phyloP scores from a whole-genome alignment of 805 yeast species.

The Cyberlindnera euphorbiiphila region DNA sequence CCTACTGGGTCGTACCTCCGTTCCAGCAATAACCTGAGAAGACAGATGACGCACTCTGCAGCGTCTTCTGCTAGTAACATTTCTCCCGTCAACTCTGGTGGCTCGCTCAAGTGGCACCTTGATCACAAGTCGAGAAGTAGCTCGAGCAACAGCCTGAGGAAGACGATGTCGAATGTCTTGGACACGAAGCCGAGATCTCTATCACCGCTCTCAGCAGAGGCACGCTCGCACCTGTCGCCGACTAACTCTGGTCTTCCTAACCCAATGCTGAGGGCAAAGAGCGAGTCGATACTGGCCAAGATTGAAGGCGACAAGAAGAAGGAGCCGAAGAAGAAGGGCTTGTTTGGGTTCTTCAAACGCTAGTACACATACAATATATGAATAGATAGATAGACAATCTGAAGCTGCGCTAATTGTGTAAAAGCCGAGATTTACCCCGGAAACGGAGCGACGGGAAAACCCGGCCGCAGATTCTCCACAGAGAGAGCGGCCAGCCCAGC shows the following conservation, averaged over 20 bases:
- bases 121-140: background rate
- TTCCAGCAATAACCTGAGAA: slow-evolving; percentile 3
- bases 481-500: too few relatives aligned
- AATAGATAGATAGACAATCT: too few relatives aligned
- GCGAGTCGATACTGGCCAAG: slow-evolving; percentile 14
- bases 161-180: slow-evolving; percentile 9
- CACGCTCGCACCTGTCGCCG: background rate
- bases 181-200: background rate
- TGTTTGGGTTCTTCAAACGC: background rate
- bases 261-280: slow-evolving; percentile 9
- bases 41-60: slow-evolving; percentile 6
- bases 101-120: slow-evolving; percentile 1
- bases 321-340: slow-evolving; percentile 3
- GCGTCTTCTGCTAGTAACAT: too few relatives aligned
- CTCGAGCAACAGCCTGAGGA: slow-evolving; percentile 4
- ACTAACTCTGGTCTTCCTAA: slow-evolving; percentile 8
- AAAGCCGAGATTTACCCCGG: too few relatives aligned
- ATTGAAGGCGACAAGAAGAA: background rate
- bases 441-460: too few relatives aligned
- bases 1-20: background rate
- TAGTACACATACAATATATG: too few relatives aligned
- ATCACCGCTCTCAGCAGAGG: background rate
- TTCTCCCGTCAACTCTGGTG: background rate
- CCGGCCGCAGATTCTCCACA: too few relatives aligned
- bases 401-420: too few relatives aligned